Percentiles rank a stretch among this genome's conserved stretches.
Evolutionary conservation across 1,284 basidiomycete genomes (phyloP).

Genomic region (Lentinula novae-zelandiae): DNA sequence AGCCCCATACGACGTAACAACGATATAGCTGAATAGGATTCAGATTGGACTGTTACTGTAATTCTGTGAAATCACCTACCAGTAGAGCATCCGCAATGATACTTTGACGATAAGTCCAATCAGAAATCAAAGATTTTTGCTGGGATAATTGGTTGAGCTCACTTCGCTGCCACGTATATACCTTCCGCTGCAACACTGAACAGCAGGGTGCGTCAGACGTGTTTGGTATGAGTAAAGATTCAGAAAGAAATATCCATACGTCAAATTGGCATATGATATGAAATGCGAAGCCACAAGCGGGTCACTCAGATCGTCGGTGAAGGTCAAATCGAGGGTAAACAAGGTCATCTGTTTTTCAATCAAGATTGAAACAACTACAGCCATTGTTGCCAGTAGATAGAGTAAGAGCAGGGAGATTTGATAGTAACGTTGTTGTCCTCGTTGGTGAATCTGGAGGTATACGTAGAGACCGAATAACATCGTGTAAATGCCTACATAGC

Average conservation of each 20-base stretch:
- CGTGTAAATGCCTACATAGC: neutral
- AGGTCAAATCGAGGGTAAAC: neutral
- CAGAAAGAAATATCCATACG: neutral
- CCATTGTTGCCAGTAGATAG: neutral
- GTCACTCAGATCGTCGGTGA: neutral
- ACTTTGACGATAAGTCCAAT: neutral
- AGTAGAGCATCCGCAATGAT: slow-evolving; percentile 3
- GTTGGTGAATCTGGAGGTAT: slow-evolving; percentile 1
- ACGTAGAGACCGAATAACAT: neutral
- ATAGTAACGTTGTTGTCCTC: neutral
- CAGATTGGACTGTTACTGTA: neutral
- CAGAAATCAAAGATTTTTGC: neutral
- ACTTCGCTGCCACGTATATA: neutral
- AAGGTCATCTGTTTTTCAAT: neutral
- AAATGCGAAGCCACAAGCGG: neutral
- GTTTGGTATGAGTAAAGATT: neutral
- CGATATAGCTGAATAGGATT: neutral
- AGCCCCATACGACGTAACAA: neutral
- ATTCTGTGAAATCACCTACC: neutral
- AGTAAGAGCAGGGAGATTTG: neutral
- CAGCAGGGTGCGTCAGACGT: neutral
- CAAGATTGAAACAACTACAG: neutral
- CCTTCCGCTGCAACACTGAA: neutral
- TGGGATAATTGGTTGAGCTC: neutral
- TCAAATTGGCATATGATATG: neutral